Evolutionary conservation across 2,329 filamentous ascomycete genomes (phyloP).

Genomic region (Hypoxylon sp.): DNA sequence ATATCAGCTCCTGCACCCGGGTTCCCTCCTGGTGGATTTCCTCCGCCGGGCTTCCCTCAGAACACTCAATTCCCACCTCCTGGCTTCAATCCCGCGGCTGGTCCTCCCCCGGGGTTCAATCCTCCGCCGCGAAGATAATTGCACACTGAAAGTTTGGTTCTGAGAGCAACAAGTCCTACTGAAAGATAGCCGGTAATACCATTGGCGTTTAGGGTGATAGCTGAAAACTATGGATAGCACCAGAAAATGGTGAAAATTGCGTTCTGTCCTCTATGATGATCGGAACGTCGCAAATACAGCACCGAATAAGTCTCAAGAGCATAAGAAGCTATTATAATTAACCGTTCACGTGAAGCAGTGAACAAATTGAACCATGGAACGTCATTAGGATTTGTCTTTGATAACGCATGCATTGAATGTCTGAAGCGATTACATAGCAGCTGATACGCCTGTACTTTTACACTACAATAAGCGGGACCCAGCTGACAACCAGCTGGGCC

Average conservation of each 20-base stretch:
- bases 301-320: conserved; percentile 25
- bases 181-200: conserved; percentile 44
- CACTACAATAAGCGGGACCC: conserved; percentile 24
- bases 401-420: no score
- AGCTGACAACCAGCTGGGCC: conserved; percentile 32
- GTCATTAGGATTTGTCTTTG: no score
- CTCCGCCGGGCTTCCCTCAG: conserved; percentile 60
- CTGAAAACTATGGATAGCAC: conserved; percentile 45
- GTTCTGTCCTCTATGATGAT: conserved; percentile 39
- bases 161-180: conserved; percentile 28
- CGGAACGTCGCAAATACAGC: conserved; percentile 34
- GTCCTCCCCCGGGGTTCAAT: conserved; percentile 77
- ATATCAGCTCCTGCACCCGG: conserved; percentile 46
- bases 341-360: conserved; percentile 2
- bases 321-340: conserved; percentile 5
- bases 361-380: conserved; percentile 9
- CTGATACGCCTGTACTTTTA: no score
- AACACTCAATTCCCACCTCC: conserved; percentile 62
- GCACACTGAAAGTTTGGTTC: conserved; percentile 27
- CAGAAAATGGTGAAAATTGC: conserved; percentile 37
- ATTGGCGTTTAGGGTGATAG: conserved; percentile 52
- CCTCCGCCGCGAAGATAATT: conserved; percentile 72
- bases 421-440: not conserved
- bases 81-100: conserved; percentile 65
- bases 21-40: conserved; percentile 57